A percentile compares a stretch with the other conserved stretches of the same genome.
phyloP scores from a whole-genome alignment of 192 early-diverging fungal genomes.

The Radiomyces spectabilis region DNA sequence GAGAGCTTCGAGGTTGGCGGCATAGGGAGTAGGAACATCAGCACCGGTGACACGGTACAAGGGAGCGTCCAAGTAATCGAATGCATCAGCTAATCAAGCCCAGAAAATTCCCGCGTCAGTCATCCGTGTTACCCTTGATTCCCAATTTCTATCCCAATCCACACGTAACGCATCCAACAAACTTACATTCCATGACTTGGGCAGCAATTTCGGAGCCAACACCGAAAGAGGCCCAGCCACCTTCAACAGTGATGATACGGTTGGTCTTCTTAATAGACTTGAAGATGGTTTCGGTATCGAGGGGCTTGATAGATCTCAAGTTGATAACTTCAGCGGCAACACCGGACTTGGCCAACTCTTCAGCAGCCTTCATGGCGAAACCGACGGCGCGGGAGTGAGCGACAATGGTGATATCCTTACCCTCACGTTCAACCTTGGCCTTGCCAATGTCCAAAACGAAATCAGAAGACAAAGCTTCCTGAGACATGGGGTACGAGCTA shows the following conservation, averaged over 20 bases:
- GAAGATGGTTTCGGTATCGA: constrained; percentile 88
- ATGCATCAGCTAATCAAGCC: constrained; percentile 59
- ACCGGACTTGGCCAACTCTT: constrained; percentile 74
- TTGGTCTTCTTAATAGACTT: constrained; percentile 97
- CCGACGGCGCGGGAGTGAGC: constrained; percentile 88
- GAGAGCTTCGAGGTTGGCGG: constrained; percentile 86
- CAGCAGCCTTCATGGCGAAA: constrained; percentile 81
- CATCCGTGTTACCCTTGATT: background rate
- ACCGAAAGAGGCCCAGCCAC: constrained; percentile 91
- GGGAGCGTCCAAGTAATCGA: constrained; percentile 94
- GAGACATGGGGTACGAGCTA: constrained; percentile 72
- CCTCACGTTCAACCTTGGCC: constrained; percentile 85
- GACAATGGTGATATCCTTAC: constrained; percentile 87
- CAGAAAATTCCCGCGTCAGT: background rate
- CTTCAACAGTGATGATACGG: constrained; percentile 91
- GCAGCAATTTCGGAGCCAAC: constrained; percentile 94
- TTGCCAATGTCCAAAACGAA: constrained; percentile 70
- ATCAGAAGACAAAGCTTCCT: constrained; percentile 56
- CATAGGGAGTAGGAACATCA: constrained; percentile 97
- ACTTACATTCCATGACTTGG: constrained; percentile 82
- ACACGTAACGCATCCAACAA: background rate
- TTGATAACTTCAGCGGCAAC: constrained; percentile 89
- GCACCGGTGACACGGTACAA: constrained; percentile 90
- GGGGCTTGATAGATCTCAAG: constrained; percentile 93
- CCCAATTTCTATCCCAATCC: background rate